Percentiles rank a stretch among this genome's conserved stretches.
Evolutionary conservation across 352 stramenopile species (phyloP).

Genomic region (Globisporangium nodosum): DNA sequence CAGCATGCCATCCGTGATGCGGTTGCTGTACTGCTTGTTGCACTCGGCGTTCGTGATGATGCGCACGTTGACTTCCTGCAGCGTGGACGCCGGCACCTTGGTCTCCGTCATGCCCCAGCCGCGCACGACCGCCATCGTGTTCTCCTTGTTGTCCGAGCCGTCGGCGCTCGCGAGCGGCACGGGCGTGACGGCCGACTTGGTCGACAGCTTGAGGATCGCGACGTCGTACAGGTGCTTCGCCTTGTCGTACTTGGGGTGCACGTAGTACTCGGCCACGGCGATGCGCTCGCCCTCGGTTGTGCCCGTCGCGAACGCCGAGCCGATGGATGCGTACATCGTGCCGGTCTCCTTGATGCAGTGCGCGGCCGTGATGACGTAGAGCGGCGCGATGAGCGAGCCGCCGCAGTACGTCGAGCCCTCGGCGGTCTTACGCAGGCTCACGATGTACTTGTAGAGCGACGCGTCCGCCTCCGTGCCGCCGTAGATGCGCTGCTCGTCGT

Average conservation of each 20-base stretch:
- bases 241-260: slow-evolving; percentile 55
- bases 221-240: slow-evolving; percentile 46
- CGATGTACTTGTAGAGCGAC: slow-evolving; percentile 45
- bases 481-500: slow-evolving; percentile 53
- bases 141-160: slow-evolving; percentile 43
- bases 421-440: slow-evolving; percentile 40
- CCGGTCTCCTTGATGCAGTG: slow-evolving; percentile 52
- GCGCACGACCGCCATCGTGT: slow-evolving; percentile 43
- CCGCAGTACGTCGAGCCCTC: slow-evolving; percentile 51
- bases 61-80: slow-evolving; percentile 54
- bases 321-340: slow-evolving; percentile 47
- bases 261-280: slow-evolving; percentile 31
- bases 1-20: slow-evolving; percentile 57
- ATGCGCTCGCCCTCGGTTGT: slow-evolving; percentile 39
- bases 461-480: slow-evolving; percentile 49
- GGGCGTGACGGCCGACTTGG: slow-evolving; percentile 21
- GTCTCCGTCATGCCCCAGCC: slow-evolving; percentile 60
- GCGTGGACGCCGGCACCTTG: slow-evolving; percentile 22
- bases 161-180: slow-evolving; percentile 31
- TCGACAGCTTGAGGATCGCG: slow-evolving; percentile 52
- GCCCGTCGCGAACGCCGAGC: slow-evolving; percentile 37
- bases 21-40: slow-evolving; percentile 47
- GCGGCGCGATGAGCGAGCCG: slow-evolving; percentile 48
- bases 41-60: slow-evolving; percentile 55
- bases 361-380: slow-evolving; percentile 68